Base-by-base conservation (phyloP, 805 yeast genomes). In the Yamadazyma endophytica region DNA sequence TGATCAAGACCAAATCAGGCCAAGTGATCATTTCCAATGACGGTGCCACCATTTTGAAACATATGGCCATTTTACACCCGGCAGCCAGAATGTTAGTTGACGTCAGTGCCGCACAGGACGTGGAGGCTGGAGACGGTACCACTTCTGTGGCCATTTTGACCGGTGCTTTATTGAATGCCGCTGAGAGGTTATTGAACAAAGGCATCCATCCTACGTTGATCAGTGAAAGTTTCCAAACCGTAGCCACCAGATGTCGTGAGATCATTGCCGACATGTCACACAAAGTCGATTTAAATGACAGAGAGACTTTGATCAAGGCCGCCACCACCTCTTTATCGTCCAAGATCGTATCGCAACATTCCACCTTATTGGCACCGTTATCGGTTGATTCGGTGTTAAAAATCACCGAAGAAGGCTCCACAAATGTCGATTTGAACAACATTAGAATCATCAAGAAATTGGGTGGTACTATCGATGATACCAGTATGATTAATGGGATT, bases 91-190 rank as follows among this genome's bases (percentile, higher is more conserved):
- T 92, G 97, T 56, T 75, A 51, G 98, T 92, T 26, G 97, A 92
- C 55, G 85, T 92, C 17, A 82, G 95, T 37, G 96, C 89, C 24
- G 97, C 98, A 1, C 99, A 92, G 63, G 99, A 92, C 50, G 83
- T 89, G 22, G 99, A 89, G 60, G 98, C 97, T n/a, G 99, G 99
- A 34, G 99, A 92, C 56, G 99, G 99, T 43, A 92, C 99, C 20
- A 92, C 99, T 0, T 82, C 96, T 2, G 98, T 92, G 19, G 98
- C 94, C 17, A 90, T 92, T 33, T 70, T 92, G 40, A 86, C 97
- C 5, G 99, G 98, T 21, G 90, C 97, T 4, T 63, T 92, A 29
- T 68, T 92, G 33, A 95, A 90, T 18, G 98, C 98, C 12, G 95
- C 97, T 33, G 98, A 92, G 49, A 81, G 82, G 55, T 69, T 92